Percentiles rank a stretch among this genome's conserved stretches.
These are phyloP conservation scores for Nigrospora osmanthi DNA, from an alignment of 2,329 filamentous ascomycete species.

Conservation along the genomic window DNA sequence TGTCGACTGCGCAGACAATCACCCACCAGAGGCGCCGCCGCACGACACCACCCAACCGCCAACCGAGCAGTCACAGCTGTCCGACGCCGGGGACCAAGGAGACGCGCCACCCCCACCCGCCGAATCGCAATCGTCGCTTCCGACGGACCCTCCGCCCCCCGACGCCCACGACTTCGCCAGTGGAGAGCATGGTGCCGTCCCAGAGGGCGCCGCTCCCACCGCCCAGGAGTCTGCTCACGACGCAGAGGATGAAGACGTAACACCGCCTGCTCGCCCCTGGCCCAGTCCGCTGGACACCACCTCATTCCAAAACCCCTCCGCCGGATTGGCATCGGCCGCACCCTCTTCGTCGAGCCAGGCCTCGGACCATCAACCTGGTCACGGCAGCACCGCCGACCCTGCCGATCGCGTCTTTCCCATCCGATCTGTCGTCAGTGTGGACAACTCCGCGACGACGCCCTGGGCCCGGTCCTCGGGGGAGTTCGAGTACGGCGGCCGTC, in stretches of 20 bases:
- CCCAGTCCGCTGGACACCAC: not conserved
- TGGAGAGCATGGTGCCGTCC: not conserved
- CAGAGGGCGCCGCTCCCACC: not conserved
- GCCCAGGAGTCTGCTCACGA: not conserved
- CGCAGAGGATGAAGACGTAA: not conserved
- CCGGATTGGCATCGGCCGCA: conserved; percentile 1
- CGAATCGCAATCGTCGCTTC: no score
- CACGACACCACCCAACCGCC: no score
- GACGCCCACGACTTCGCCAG: not conserved
- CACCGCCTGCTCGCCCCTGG: not conserved
- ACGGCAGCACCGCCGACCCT: conserved; percentile 22
- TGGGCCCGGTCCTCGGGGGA: conserved; percentile 27
- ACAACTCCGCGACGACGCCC: conserved; percentile 33
- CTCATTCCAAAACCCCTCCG: not conserved
- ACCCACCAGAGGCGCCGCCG: no score
- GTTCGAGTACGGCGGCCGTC: conserved; percentile 26
- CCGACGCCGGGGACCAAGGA: no score
- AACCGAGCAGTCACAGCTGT: no score
- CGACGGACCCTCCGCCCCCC: not conserved
- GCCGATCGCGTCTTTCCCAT: conserved; percentile 71
- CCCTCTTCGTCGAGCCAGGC: conserved; percentile 33
- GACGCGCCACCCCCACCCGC: no score
- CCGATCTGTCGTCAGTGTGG: conserved; percentile 68
- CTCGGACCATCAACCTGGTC: conserved; percentile 31
- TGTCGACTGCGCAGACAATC: no score